Percentiles rank a stretch among this genome's conserved stretches.
These are phyloP conservation scores for Inga oerstediana DNA, from an alignment of 306 rosid species.

Conservation along the genomic window DNA sequence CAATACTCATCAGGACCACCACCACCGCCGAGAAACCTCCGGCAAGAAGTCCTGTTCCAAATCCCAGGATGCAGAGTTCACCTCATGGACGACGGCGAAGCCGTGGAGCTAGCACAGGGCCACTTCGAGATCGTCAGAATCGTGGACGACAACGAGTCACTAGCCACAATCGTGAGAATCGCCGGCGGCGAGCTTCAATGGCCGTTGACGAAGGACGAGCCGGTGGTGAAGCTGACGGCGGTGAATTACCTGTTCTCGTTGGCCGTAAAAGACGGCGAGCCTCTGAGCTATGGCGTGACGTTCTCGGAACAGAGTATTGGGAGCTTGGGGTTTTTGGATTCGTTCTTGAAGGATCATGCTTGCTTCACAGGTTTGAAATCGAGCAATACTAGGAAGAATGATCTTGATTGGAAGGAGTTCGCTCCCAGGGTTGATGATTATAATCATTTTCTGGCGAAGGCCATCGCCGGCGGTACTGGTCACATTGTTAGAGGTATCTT, in stretches of 20 bases:
- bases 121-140: slow-evolving; percentile 65
- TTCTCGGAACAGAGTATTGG: slow-evolving; percentile 53
- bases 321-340: slow-evolving; percentile 59
- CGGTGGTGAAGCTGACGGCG: slow-evolving; percentile 77
- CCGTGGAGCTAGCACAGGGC: slow-evolving; percentile 64
- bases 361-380: slow-evolving; percentile 65
- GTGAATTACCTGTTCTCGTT: slow-evolving; percentile 73
- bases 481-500: slow-evolving; percentile 93
- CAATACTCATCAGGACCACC: slow-evolving; percentile 34
- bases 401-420: slow-evolving; percentile 90
- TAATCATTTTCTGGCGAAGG: slow-evolving; percentile 74
- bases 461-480: slow-evolving; percentile 90
- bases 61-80: slow-evolving; percentile 75
- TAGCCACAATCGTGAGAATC: slow-evolving; percentile 74
- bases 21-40: slow-evolving; percentile 37
- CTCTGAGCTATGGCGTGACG: slow-evolving; percentile 87
- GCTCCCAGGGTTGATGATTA: slow-evolving; percentile 88
- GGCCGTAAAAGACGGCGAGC: slow-evolving; percentile 80
- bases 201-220: slow-evolving; percentile 98
- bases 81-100: slow-evolving; percentile 84
- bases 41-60: slow-evolving; percentile 58
- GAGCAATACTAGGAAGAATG: slow-evolving; percentile 40
- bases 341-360: slow-evolving; percentile 64
- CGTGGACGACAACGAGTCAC: slow-evolving; percentile 59
- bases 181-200: slow-evolving; percentile 78